These are phyloP conservation scores for Gelatoporia subvermispora DNA, from an alignment of 768 basidiomycete species.

Conservation along the genomic window DNA sequence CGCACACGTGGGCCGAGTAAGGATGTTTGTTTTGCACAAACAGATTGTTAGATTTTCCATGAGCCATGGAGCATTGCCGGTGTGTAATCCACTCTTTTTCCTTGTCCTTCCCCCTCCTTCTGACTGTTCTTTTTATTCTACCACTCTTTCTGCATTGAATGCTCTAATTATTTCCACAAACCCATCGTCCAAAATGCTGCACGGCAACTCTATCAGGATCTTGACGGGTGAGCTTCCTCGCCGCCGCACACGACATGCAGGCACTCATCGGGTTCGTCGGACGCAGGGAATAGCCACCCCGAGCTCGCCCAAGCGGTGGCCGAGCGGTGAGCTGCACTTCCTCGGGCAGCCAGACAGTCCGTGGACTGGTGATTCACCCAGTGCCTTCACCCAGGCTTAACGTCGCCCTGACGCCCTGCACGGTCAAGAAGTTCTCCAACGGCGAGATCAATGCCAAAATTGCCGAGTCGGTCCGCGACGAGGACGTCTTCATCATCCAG, in stretches of 20 bases:
- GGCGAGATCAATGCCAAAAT: slow-evolving; percentile 96
- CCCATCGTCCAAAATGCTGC: slow-evolving; percentile 56
- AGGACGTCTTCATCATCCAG: slow-evolving; percentile 99
- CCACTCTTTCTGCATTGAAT: slow-evolving; percentile 7
- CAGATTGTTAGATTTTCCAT: slow-evolving; percentile 11
- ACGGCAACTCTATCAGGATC: slow-evolving; percentile 76
- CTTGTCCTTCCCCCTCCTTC: slow-evolving; percentile 5
- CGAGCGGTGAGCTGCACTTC: slow-evolving; percentile 83
- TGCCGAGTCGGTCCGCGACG: slow-evolving; percentile 91
- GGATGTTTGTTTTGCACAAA: slow-evolving; percentile 6
- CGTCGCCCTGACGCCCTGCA: slow-evolving; percentile 79
- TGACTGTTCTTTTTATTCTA: slow-evolving; percentile 2
- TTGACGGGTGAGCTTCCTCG: slow-evolving; percentile 52
- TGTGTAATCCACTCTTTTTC: background rate
- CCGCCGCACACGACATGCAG: too few relatives aligned
- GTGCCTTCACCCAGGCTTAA: slow-evolving; percentile 62
- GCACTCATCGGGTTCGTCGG: background rate
- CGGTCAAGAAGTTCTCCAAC: slow-evolving; percentile 87
- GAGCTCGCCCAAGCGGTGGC: slow-evolving; percentile 94
- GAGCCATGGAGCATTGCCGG: slow-evolving; percentile 7
- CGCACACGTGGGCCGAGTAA: slow-evolving; percentile 8
- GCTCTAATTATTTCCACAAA: slow-evolving; percentile 6
- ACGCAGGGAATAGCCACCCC: slow-evolving; percentile 93
- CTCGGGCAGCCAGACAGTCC: slow-evolving; percentile 30
- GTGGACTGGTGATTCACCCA: slow-evolving; percentile 46